phyloP scores from a whole-genome alignment of 306 rosid species.

The Pterocarpus santalinus region DNA sequence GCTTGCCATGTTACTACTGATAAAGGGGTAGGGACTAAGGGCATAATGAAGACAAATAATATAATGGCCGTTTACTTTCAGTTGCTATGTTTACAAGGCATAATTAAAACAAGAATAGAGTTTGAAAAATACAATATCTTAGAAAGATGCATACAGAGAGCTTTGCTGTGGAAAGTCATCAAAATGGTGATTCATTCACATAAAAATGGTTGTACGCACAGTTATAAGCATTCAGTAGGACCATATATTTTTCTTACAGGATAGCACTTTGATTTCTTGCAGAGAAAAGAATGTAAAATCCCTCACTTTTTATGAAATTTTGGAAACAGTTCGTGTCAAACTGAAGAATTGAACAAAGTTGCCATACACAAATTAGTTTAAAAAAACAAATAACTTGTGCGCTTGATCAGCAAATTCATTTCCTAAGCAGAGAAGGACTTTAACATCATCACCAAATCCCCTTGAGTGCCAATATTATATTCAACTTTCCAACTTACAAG shows the following conservation, averaged over 20 bases:
- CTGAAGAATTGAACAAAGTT: slow-evolving; percentile 34
- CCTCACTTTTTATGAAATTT: slow-evolving; percentile 15
- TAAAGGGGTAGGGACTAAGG: slow-evolving; percentile 2
- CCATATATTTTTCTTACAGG: background rate
- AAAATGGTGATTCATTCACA: slow-evolving; percentile 15
- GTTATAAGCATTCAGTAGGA: background rate
- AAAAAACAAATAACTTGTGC: slow-evolving; percentile 29
- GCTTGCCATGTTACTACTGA: slow-evolving; percentile 4
- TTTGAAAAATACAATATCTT: too few relatives aligned
- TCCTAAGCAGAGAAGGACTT: slow-evolving; percentile 2
- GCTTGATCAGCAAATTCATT: background rate
- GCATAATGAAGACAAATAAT: slow-evolving; percentile 34
- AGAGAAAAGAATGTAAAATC: slow-evolving; percentile 6
- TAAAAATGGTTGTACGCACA: background rate
- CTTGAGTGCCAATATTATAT: slow-evolving; percentile 3
- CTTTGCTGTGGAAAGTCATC: slow-evolving; percentile 3
- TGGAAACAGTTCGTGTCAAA: slow-evolving; percentile 18
- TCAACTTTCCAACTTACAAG: slow-evolving; percentile 28
- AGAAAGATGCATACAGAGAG: too few relatives aligned
- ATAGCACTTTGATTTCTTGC: background rate
- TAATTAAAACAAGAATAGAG: too few relatives aligned
- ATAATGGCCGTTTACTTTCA: background rate
- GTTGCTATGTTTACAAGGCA: slow-evolving; percentile 15
- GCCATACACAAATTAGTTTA: slow-evolving; percentile 6
- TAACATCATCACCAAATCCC: slow-evolving; percentile 33